phyloP scores from a whole-genome alignment of 345 rosid genomes.

The Salix brachista region DNA sequence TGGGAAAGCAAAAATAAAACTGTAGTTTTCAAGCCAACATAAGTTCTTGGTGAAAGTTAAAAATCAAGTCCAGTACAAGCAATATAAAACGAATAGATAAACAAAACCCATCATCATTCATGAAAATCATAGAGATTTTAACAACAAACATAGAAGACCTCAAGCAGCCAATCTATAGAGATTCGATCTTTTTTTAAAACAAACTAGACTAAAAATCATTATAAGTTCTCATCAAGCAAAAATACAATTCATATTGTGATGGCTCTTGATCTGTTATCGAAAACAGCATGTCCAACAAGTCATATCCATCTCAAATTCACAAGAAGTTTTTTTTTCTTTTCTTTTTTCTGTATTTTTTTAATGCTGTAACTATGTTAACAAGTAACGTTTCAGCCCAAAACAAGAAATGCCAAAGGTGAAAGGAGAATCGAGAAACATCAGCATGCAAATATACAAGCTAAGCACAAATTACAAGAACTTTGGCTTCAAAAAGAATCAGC shows the following conservation, averaged over 20 bases:
- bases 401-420: neutral
- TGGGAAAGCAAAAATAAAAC: neutral
- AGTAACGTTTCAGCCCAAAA: no score
- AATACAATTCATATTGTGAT: neutral
- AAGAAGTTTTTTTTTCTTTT: neutral
- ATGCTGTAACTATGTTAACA: neutral
- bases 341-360: neutral
- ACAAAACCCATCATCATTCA: neutral
- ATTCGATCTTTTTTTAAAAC: neutral
- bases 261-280: neutral
- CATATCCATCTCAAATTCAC: neutral
- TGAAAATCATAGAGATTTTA: neutral
- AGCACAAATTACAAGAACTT: neutral
- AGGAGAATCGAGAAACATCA: neutral
- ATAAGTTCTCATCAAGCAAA: neutral
- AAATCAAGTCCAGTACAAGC: neutral
- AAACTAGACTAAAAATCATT: neutral
- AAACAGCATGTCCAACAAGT: neutral
- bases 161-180: neutral
- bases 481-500: neutral
- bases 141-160: neutral
- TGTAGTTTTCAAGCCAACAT: neutral
- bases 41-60: neutral
- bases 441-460: neutral
- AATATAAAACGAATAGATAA: neutral